These are phyloP conservation scores for Komagataella kurtzmanii DNA, from an alignment of 805 yeast species.

Conservation along the genomic window DNA sequence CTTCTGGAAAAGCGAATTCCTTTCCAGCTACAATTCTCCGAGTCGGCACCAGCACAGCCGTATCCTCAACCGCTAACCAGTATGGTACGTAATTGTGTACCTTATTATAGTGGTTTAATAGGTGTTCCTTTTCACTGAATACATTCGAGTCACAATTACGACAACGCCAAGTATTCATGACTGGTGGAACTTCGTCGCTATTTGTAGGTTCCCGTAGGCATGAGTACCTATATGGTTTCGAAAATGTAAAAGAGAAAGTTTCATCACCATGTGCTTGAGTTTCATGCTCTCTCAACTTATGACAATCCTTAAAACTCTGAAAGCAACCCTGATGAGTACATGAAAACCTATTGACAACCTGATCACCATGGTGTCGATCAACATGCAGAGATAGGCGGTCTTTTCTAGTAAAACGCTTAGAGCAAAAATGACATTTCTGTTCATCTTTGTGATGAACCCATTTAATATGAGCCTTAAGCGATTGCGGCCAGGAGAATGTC, in stretches of 20 bases:
- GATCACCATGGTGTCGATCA: conserved; percentile 45
- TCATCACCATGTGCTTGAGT: conserved; percentile 63
- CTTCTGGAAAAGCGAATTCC: background rate
- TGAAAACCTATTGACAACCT: conserved; percentile 26
- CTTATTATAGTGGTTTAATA: conserved; percentile 41
- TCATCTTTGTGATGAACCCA: conserved; percentile 42
- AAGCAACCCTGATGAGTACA: conserved; percentile 56
- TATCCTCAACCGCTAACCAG: background rate
- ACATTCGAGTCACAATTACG: conserved; percentile 29
- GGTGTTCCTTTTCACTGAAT: conserved; percentile 43
- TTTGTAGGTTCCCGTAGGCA: background rate
- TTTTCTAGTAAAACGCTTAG: conserved; percentile 49
- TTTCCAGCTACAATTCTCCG: background rate
- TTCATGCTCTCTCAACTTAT: conserved; percentile 57
- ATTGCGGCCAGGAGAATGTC: conserved; percentile 62
- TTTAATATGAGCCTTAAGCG: conserved; percentile 57
- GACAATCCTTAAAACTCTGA: conserved; percentile 53
- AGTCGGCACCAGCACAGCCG: background rate
- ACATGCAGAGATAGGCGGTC: conserved; percentile 55
- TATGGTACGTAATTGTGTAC: conserved; percentile 16
- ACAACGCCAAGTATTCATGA: conserved; percentile 58
- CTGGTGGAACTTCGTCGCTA: conserved; percentile 26
- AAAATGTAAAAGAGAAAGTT: conserved; percentile 45
- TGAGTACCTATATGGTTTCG: conserved; percentile 66
- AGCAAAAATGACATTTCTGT: conserved; percentile 50